Percentiles rank a stretch among this genome's conserved stretches.
Evolutionary conservation across 257 asterid genomes (phyloP).

Genomic region (Solanum acaule): DNA sequence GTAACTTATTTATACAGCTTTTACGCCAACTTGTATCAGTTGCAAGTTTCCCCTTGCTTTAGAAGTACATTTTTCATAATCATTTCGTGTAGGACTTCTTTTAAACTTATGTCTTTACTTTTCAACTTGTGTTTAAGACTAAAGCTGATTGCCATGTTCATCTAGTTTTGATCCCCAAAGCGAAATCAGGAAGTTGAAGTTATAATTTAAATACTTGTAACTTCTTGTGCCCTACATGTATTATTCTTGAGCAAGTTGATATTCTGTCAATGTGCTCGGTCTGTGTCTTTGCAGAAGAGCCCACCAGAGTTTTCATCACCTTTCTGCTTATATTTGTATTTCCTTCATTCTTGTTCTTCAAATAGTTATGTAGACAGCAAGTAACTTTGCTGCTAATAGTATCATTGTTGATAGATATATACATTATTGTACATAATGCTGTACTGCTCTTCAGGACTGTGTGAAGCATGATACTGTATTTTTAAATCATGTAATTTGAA

Average conservation of each 20-base stretch:
- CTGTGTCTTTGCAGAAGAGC: background rate
- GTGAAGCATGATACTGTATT: background rate
- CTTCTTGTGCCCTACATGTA: background rate
- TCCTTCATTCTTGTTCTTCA: background rate
- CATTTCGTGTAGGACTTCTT: background rate
- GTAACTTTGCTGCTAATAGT: background rate
- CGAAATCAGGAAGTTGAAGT: background rate
- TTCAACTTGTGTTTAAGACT: background rate
- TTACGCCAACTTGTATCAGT: background rate
- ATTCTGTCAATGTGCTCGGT: background rate
- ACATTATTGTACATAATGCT: background rate
- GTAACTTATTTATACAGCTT: background rate
- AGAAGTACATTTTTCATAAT: background rate
- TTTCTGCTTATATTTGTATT: background rate
- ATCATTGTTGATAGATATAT: background rate
- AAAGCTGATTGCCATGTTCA: background rate
- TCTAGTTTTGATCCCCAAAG: background rate
- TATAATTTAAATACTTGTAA: background rate
- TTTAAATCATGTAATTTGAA: background rate
- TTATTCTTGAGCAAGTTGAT: background rate
- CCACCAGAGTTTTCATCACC: background rate
- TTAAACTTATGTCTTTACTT: background rate
- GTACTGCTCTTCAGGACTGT: background rate
- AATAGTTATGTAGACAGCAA: background rate
- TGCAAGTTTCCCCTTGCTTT: background rate